Percentiles rank a stretch among this genome's conserved stretches.
Evolutionary conservation across 2,329 filamentous ascomycete genomes (phyloP).

Genomic region (Calonectria multiphialidica): DNA sequence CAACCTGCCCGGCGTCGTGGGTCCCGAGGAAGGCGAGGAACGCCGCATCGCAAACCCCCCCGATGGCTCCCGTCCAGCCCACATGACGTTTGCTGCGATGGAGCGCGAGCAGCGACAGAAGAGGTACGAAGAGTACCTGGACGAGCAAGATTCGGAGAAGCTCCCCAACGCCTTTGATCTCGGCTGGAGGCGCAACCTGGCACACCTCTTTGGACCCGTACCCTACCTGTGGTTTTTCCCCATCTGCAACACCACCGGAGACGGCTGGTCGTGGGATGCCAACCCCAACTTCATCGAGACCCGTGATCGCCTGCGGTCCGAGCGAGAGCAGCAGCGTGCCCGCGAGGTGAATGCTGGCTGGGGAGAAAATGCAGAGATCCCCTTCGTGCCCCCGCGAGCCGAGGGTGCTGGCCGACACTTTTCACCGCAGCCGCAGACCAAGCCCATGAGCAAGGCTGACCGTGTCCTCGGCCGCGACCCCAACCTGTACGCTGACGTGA

Average conservation of each 20-base stretch:
- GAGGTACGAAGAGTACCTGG: slow-evolving; percentile 80
- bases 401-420: slow-evolving; percentile 50
- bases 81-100: slow-evolving; percentile 66
- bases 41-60: slow-evolving; percentile 46
- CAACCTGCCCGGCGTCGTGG: slow-evolving; percentile 81
- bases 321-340: slow-evolving; percentile 70
- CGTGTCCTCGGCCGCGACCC: slow-evolving; percentile 69
- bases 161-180: slow-evolving; percentile 95
- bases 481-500: slow-evolving; percentile 64
- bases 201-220: slow-evolving; percentile 83
- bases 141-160: slow-evolving; percentile 88
- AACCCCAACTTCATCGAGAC: slow-evolving; percentile 83
- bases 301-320: slow-evolving; percentile 70
- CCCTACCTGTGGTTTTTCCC: slow-evolving; percentile 84
- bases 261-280: slow-evolving; percentile 95
- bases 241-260: slow-evolving; percentile 85
- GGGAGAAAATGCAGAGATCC: slow-evolving; percentile 57
- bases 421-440: slow-evolving; percentile 38
- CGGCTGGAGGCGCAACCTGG: slow-evolving; percentile 83
- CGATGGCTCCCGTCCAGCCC: slow-evolving; percentile 54
- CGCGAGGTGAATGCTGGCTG: slow-evolving; percentile 77
- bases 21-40: slow-evolving; percentile 85
- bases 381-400: slow-evolving; percentile 40
- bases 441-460: slow-evolving; percentile 67
- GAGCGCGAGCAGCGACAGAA: slow-evolving; percentile 67